These are phyloP conservation scores for Axilococcus clingmanii DNA, from an alignment of 139 green algal species.

Conservation along the genomic window DNA sequence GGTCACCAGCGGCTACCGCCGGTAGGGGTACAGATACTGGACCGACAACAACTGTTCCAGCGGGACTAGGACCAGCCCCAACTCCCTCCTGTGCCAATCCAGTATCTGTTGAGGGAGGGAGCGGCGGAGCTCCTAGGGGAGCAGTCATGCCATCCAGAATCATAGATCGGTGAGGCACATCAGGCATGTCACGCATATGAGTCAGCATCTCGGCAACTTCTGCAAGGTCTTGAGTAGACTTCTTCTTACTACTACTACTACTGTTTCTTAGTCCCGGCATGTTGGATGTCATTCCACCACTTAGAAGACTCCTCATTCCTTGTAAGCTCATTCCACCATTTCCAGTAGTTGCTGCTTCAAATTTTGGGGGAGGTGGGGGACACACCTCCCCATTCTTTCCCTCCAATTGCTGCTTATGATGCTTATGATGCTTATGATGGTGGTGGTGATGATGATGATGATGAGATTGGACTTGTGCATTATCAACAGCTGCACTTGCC, in stretches of 20 bases:
- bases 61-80: not conserved
- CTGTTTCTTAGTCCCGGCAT: too few species aligned
- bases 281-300: too few species aligned
- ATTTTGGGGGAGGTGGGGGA: too few species aligned
- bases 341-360: too few species aligned
- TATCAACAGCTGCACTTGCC: not conserved
- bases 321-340: too few species aligned
- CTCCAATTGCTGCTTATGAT: not conserved
- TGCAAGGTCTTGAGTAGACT: too few species aligned
- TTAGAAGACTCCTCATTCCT: too few species aligned
- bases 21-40: not conserved
- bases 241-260: slow-evolving; percentile 4
- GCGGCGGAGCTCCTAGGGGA: not conserved
- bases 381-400: too few species aligned
- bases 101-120: not conserved
- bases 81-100: not conserved
- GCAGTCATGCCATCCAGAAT: too few species aligned
- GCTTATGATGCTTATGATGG: slow-evolving; percentile 1
- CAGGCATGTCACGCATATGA: too few species aligned
- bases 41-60: not conserved
- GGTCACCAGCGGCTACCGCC: not conserved
- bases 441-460: not conserved
- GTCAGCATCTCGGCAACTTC: too few species aligned
- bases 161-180: too few species aligned
- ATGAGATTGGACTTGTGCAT: not conserved